Conservation (phyloP, 768 basidiomycete species). For the Termitomyces sp. region DNA sequence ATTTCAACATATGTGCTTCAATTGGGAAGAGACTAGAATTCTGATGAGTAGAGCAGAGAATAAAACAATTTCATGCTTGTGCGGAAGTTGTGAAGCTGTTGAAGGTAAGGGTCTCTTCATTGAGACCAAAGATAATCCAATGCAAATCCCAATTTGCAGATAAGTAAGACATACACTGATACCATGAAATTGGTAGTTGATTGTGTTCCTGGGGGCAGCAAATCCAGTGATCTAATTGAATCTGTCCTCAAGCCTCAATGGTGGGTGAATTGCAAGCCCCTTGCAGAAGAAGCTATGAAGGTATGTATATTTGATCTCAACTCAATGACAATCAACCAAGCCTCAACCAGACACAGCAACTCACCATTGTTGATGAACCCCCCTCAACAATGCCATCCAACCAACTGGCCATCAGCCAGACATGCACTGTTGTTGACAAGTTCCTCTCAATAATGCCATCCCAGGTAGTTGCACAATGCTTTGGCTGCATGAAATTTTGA, state of each 20-base stretch:
- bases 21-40: background rate
- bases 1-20: slow-evolving; percentile 53
- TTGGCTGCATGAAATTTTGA: no score
- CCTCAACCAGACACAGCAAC: no score
- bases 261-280: slow-evolving; percentile 93
- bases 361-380: no score
- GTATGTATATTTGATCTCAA: slow-evolving; percentile 33
- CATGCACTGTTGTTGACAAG: no score
- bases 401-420: no score
- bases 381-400: no score
- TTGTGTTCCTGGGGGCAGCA: slow-evolving; percentile 44
- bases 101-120: slow-evolving; percentile 81
- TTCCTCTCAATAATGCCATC: no score
- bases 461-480: background rate
- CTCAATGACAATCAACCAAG: no score
- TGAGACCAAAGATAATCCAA: slow-evolving; percentile 93
- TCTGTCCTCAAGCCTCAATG: slow-evolving; percentile 95
- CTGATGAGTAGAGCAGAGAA: slow-evolving; percentile 49
- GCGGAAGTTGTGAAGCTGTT: slow-evolving; percentile 77
- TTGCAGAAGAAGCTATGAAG: slow-evolving; percentile 87
- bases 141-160: slow-evolving; percentile 95
- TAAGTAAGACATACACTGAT: slow-evolving; percentile 23
- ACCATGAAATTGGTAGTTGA: background rate
- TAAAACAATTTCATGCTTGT: slow-evolving; percentile 95
- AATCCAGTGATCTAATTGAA: slow-evolving; percentile 96